Percentiles rank a stretch among this genome's conserved stretches.
Evolutionary conservation across 169 alveolate genomes (phyloP).

Genomic region (Plasmodium yoelii): DNA sequence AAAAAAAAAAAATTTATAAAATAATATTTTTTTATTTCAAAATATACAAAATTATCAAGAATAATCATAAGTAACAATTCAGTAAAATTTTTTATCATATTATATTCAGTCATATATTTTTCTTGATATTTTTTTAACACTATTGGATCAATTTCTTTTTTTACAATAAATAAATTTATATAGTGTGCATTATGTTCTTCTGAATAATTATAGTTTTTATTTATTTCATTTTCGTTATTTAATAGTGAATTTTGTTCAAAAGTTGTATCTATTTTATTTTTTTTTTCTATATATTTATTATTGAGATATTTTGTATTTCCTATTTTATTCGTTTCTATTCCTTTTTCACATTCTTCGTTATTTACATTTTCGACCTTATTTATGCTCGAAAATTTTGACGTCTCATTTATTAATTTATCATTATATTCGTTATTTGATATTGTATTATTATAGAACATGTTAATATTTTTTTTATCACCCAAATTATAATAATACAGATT

Average conservation of each 20-base stretch:
- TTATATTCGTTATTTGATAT: background rate
- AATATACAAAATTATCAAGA: constrained; percentile 36
- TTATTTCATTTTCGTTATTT: too few relatives aligned
- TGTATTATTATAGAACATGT: too few relatives aligned
- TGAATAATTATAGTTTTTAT: background rate
- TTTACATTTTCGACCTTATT: background rate
- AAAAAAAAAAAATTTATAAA: constrained; percentile 43
- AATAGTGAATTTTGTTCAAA: background rate
- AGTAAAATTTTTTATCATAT: constrained; percentile 5
- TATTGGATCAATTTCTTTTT: background rate
- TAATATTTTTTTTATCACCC: background rate
- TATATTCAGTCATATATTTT: constrained; percentile 22
- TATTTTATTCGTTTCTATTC: too few relatives aligned
- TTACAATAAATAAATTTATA: background rate
- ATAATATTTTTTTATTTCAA: constrained; percentile 47
- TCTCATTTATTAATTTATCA: background rate
- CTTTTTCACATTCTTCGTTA: too few relatives aligned
- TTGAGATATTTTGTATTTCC: too few relatives aligned
- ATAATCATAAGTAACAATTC: constrained; percentile 36
- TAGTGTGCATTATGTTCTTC: too few relatives aligned
- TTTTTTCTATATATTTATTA: too few relatives aligned
- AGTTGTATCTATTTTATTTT: background rate
- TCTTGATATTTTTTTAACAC: background rate
- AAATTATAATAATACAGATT: background rate
- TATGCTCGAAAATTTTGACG: background rate